Conservation (phyloP, 768 basidiomycete species). For the Cystofilobasidium bisporidii region DNA sequence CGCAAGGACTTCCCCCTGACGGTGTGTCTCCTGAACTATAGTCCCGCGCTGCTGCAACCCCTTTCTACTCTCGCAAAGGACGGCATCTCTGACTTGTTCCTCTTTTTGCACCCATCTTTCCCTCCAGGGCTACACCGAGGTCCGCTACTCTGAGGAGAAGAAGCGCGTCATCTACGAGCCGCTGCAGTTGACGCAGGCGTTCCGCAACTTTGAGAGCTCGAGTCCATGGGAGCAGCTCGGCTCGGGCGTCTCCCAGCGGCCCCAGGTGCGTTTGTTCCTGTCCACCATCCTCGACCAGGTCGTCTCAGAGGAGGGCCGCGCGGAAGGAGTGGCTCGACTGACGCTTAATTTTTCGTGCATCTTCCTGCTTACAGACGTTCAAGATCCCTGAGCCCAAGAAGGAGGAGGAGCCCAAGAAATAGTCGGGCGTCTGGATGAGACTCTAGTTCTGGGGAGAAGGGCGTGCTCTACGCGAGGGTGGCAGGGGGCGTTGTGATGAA, state of each 20-base stretch:
- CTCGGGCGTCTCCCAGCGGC: constrained; percentile 50
- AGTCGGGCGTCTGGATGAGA: no score
- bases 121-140: constrained; percentile 86
- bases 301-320: constrained; percentile 36
- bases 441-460: no score
- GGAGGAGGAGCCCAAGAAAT: constrained; percentile 63
- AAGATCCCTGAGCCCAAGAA: constrained; percentile 61
- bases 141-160: constrained; percentile 93
- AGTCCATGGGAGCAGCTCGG: constrained; percentile 97
- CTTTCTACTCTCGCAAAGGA: no score
- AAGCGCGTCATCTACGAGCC: constrained; percentile 98
- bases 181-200: constrained; percentile 92
- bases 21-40: constrained; percentile 45
- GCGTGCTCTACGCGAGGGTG: no score
- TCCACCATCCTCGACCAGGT: constrained; percentile 35
- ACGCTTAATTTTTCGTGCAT: constrained; percentile 31
- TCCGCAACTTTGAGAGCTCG: constrained; percentile 87
- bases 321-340: no score
- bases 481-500: no score
- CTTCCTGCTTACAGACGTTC: constrained; percentile 33
- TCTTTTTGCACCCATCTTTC: not conserved
- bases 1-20: constrained; percentile 98
- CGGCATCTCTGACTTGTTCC: no score
- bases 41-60: constrained; percentile 3
- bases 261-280: constrained; percentile 47